Percentiles rank a stretch among this genome's conserved stretches.
phyloP scores from a whole-genome alignment of 345 rosid species.

The Aquilaria yunnanensis region DNA sequence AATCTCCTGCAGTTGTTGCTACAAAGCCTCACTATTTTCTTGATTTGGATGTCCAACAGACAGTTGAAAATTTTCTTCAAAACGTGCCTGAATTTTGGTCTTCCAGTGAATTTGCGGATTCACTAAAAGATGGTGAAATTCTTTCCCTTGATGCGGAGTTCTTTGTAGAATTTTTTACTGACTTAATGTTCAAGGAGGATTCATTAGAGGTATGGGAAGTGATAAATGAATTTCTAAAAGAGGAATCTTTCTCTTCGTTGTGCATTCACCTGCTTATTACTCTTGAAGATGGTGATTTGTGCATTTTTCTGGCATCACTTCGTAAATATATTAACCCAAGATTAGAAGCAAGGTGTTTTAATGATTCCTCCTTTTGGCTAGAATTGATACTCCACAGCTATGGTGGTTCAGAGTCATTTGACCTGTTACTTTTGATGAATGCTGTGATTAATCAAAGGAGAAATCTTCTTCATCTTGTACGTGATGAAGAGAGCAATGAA shows the following conservation, averaged over 20 bases:
- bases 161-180: slow-evolving; percentile 53
- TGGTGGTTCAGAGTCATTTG: slow-evolving; percentile 41
- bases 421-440: slow-evolving; percentile 59
- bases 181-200: slow-evolving; percentile 68
- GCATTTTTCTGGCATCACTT: slow-evolving; percentile 46
- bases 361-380: slow-evolving; percentile 49
- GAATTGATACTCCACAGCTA: slow-evolving; percentile 45
- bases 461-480: slow-evolving; percentile 48
- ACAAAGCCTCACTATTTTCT: slow-evolving; percentile 95
- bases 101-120: slow-evolving; percentile 69
- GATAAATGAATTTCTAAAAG: slow-evolving; percentile 56
- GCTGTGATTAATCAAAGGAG: slow-evolving; percentile 62
- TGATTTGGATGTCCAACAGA: slow-evolving; percentile 68
- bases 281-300: slow-evolving; percentile 56
- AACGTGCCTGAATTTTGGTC: slow-evolving; percentile 94
- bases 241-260: slow-evolving; percentile 56
- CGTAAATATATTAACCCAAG: slow-evolving; percentile 23
- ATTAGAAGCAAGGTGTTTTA: slow-evolving; percentile 21
- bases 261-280: slow-evolving; percentile 66
- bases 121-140: slow-evolving; percentile 78
- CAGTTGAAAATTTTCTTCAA: slow-evolving; percentile 69
- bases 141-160: slow-evolving; percentile 52
- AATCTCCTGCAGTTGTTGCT: slow-evolving; percentile 92
- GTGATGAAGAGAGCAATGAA: slow-evolving; percentile 49
- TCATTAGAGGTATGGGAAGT: slow-evolving; percentile 61